Evolutionary conservation across 2,329 filamentous ascomycete genomes (phyloP).

Genomic region (Spiromastix sp.): DNA sequence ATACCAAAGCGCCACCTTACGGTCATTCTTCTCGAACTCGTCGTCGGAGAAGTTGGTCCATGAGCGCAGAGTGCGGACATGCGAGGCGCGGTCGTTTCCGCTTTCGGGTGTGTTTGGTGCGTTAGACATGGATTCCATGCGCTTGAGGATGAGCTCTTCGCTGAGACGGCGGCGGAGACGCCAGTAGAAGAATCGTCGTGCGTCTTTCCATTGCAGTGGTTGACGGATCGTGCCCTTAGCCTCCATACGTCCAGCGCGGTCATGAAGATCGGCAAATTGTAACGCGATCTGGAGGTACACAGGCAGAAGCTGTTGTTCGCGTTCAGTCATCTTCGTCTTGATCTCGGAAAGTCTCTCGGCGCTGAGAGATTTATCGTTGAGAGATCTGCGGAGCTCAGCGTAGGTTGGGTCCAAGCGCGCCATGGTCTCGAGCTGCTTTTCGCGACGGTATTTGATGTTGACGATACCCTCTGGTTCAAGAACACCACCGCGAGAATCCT

Average conservation of each 20-base stretch:
- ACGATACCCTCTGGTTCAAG: slow-evolving; percentile 97
- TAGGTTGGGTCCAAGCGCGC: slow-evolving; percentile 81
- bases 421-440: slow-evolving; percentile 97
- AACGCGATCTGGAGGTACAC: slow-evolving; percentile 93
- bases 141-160: slow-evolving; percentile 93
- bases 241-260: slow-evolving; percentile 94
- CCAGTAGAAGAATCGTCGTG: slow-evolving; percentile 99
- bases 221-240: slow-evolving; percentile 91
- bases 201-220: slow-evolving; percentile 73
- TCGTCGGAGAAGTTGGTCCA: slow-evolving; percentile 62
- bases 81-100: slow-evolving; percentile 47
- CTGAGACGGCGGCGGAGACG: slow-evolving; percentile 91
- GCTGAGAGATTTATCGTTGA: slow-evolving; percentile 55
- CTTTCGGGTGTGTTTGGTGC: slow-evolving; percentile 24
- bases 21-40: slow-evolving; percentile 69
- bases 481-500: slow-evolving; percentile 89
- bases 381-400: slow-evolving; percentile 69
- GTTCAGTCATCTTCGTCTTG: slow-evolving; percentile 72
- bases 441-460: slow-evolving; percentile 95
- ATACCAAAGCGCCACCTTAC: slow-evolving; percentile 84
- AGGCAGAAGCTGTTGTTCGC: slow-evolving; percentile 81
- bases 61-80: slow-evolving; percentile 66
- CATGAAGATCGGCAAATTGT: slow-evolving; percentile 94
- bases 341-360: slow-evolving; percentile 66
- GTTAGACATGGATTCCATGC: slow-evolving; percentile 50